Conservation (phyloP, 2,329 filamentous ascomycete genomes). For the Botrytis cinerea region DNA sequence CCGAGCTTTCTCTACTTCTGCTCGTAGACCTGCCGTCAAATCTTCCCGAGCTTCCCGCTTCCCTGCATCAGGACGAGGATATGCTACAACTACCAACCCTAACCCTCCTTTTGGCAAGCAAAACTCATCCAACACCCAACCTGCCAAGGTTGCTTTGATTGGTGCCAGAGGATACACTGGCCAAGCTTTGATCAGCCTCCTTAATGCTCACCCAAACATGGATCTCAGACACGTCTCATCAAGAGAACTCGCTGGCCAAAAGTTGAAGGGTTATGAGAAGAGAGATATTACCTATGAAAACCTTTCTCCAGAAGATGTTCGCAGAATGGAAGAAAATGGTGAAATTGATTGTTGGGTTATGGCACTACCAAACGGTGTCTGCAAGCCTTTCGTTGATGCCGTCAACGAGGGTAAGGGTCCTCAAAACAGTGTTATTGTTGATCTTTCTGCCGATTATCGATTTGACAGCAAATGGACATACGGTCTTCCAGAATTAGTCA, state of each 20-base stretch:
- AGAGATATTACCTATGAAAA: conserved; percentile 91
- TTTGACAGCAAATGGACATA: conserved; percentile 88
- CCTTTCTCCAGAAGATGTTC: conserved; percentile 81
- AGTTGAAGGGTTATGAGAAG: conserved; percentile 88
- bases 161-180: conserved; percentile 94
- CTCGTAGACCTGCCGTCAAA: conserved; percentile 45
- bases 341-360: conserved; percentile 96
- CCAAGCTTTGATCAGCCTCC: conserved; percentile 81
- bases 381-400: conserved; percentile 90
- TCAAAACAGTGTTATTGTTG: conserved; percentile 76
- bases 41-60: conserved; percentile 25
- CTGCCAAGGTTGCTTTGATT: conserved; percentile 81
- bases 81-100: conserved; percentile 72
- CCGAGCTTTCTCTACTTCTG: conserved; percentile 66
- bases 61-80: conserved; percentile 47
- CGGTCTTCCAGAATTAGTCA: conserved; percentile 82
- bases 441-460: conserved; percentile 95
- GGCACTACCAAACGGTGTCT: conserved; percentile 93
- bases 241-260: conserved; percentile 84
- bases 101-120: conserved; percentile 88
- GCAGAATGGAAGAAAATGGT: conserved; percentile 77
- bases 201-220: conserved; percentile 87
- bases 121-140: conserved; percentile 79
- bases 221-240: conserved; percentile 91
- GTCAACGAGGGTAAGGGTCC: conserved; percentile 67